Conservation (phyloP, 129 eudicot species). For the Flaveria bidentis region DNA sequence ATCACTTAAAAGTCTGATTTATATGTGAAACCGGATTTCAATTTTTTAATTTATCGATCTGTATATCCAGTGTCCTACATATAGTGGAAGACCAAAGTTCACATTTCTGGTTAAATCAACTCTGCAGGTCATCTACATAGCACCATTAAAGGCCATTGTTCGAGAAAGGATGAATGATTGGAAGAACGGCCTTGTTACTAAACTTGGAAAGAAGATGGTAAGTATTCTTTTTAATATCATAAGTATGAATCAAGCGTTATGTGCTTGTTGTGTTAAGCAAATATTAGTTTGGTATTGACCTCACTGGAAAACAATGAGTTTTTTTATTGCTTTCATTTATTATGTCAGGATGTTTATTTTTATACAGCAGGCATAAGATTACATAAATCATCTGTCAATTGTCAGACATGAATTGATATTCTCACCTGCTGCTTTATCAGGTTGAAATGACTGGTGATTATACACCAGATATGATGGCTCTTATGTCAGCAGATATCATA, state of each 20-base stretch:
- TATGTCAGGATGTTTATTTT: background rate
- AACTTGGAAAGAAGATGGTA: conserved; percentile 91
- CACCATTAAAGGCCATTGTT: conserved; percentile 98
- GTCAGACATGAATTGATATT: conserved; percentile 23
- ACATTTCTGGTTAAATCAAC: conserved; percentile 13
- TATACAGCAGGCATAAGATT: conserved; percentile 14
- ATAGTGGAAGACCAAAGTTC: conserved; percentile 9
- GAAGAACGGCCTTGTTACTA: conserved; percentile 85
- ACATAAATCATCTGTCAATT: conserved; percentile 17
- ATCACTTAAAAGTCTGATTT: background rate
- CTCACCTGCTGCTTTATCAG: conserved; percentile 46
- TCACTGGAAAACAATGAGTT: conserved; percentile 5
- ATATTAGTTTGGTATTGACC: background rate
- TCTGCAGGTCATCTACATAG: conserved; percentile 89
- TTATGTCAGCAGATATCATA: conserved; percentile 92
- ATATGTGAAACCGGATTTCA: background rate
- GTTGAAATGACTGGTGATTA: conserved; percentile 99
- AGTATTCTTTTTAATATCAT: conserved; percentile 2
- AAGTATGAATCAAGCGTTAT: conserved; percentile 5
- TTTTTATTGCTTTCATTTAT: background rate
- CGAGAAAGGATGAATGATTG: conserved; percentile 98
- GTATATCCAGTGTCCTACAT: conserved; percentile 12
- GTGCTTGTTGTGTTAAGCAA: conserved; percentile 13
- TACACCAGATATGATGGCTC: conserved; percentile 90
- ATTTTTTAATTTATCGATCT: background rate